These are phyloP conservation scores for Apocynum venetum DNA, from an alignment of 257 asterid genomes.

Conservation along the genomic window DNA sequence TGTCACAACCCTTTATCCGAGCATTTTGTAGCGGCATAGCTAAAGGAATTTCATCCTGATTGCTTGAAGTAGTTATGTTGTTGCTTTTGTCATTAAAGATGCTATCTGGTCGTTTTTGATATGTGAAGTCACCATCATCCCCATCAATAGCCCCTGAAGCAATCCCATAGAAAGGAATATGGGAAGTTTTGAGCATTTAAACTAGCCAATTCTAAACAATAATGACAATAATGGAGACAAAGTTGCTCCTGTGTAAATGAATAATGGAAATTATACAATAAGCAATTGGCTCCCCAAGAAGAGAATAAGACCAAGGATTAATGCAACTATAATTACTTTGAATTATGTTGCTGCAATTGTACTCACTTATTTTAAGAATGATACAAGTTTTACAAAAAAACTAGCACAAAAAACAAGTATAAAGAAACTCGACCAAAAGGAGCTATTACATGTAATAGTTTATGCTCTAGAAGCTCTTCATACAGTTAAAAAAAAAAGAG, in stretches of 20 bases:
- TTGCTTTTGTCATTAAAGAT: constrained; percentile 35
- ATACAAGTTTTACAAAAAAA: not conserved
- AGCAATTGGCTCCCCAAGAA: not conserved
- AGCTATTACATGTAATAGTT: not conserved
- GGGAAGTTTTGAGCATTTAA: not conserved
- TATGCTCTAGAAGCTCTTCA: not conserved
- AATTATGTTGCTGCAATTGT: not conserved
- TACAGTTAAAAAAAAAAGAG: not conserved
- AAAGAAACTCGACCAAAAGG: not conserved
- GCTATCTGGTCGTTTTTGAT: constrained; percentile 43
- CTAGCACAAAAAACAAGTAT: not conserved
- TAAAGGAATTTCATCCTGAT: constrained; percentile 39
- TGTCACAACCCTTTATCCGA: constrained; percentile 51
- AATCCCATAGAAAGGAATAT: not conserved
- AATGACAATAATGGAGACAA: not conserved
- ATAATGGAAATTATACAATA: not conserved
- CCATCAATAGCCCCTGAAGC: constrained; percentile 45
- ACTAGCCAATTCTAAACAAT: not conserved
- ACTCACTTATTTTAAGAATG: not conserved
- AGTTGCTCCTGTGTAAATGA: not conserved
- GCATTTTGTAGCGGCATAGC: constrained; percentile 47
- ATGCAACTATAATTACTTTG: not conserved
- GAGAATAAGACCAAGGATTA: not conserved
- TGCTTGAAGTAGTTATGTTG: constrained; percentile 42
- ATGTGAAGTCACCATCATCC: constrained; percentile 34